Base-by-base conservation (phyloP, 2,329 filamentous ascomycete genomes). In the Rutstroemia sp. region DNA sequence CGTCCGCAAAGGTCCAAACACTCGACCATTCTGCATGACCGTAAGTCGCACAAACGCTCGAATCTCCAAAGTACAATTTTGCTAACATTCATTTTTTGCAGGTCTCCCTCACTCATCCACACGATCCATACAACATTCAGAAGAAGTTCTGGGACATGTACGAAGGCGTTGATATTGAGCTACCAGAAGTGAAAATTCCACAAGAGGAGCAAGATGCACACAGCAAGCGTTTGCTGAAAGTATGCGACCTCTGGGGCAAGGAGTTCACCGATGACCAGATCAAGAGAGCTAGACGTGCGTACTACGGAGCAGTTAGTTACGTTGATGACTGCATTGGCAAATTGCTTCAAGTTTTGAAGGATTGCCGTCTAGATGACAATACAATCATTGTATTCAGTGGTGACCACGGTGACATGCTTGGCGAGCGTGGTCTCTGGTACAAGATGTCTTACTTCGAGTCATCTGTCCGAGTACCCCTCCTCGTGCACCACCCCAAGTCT, bases 371-470 rank as follows among this genome's bases (percentile, higher is more conserved):
- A 46, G 86, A 86, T 58, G 84, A 95, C 37, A 83, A 96, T 72
- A 96, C 92, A 12, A 91, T 96, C 65, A 78, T 96, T 65, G 84
- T 96, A 63, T 96, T 96, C 74, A 92, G 87, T 57, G 91, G 92
- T 46, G 92, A 96, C 70, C 92, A 96, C 68, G 92, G 92, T 56
- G 92, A 96, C 72, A 96, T 96, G 92, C 81, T 96, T 7, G 92
- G 92, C 58, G 92, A 96, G 76, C 85, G 90, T 53, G 88, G 88
- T 5, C 76, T 96, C 48, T 96, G 92, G 92, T 92, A 96, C 78
- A 96, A 96, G 79, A 96, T 96, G 92, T 90, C 84, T 68, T 96
- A 94, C 80, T 96, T 91, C 67, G 92, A 96, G 78, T 86, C 86
- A 42, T 95, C 90, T 12, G 89, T 90, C 47, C 87, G 92, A 27